phyloP scores from a whole-genome alignment of 176 grass and related monocot genomes.

The Oryza coarctata region DNA sequence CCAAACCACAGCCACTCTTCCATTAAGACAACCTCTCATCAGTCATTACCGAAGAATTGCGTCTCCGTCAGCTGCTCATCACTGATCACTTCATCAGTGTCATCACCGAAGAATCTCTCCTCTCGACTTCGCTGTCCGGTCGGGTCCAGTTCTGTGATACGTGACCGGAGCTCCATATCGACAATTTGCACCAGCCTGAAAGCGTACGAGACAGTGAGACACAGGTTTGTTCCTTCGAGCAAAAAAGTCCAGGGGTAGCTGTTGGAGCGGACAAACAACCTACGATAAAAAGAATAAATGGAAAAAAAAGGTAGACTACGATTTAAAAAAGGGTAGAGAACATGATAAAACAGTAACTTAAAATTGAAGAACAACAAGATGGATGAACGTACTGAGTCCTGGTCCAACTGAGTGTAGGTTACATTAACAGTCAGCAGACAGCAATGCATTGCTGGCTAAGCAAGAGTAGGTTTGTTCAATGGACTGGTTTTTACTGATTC shows the following conservation, averaged over 20 bases:
- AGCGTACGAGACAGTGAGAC: no score
- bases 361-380: slow-evolving; percentile 13
- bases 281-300: no score
- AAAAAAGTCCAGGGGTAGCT: not conserved
- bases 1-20: slow-evolving; percentile 24
- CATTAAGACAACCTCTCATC: not conserved
- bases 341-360: not conserved
- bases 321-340: not conserved
- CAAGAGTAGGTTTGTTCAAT: not conserved
- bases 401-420: not conserved
- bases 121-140: not conserved
- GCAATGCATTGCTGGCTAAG: not conserved
- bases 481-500: not conserved
- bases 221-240: not conserved
- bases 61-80: not conserved
- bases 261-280: not conserved
- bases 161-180: not conserved
- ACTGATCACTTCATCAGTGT: not conserved
- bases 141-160: not conserved
- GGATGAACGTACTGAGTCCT: not conserved
- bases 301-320: not conserved
- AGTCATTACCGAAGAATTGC: not conserved
- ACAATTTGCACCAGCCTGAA: not conserved
- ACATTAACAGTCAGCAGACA: slow-evolving; percentile 10
- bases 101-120: not conserved